These are phyloP conservation scores for Camillea tinctor DNA, from an alignment of 2,329 filamentous ascomycete genomes.

Conservation along the genomic window DNA sequence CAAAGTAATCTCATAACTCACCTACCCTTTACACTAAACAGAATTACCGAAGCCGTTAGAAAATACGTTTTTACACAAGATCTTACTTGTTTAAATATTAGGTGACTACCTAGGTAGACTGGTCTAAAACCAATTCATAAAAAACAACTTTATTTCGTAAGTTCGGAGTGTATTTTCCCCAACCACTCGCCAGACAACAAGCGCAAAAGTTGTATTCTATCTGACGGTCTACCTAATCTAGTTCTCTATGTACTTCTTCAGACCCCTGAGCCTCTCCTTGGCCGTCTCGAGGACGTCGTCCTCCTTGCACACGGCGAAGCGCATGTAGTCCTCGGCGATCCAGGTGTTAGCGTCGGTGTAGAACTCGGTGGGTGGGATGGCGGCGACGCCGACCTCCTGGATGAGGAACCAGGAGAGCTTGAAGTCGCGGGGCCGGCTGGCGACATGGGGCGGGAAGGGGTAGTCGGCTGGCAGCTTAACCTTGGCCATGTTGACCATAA, in stretches of 20 bases:
- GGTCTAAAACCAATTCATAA: too few species aligned
- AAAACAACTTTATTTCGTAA: too few species aligned
- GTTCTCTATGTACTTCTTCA: constrained; percentile 67
- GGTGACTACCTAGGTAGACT: too few species aligned
- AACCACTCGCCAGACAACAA: neutral
- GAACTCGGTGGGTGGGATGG: constrained; percentile 95
- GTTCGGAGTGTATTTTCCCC: too few species aligned
- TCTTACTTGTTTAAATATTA: too few species aligned
- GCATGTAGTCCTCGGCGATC: constrained; percentile 87
- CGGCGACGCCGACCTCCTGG: constrained; percentile 91
- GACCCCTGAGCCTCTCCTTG: constrained; percentile 69
- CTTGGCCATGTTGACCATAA: constrained; percentile 88
- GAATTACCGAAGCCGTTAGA: too few species aligned
- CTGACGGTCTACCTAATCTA: too few species aligned
- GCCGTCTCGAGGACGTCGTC: constrained; percentile 79
- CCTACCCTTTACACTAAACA: too few species aligned
- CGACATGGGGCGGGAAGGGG: constrained; percentile 85
- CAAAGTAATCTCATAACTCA: too few species aligned
- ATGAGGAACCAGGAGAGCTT: constrained; percentile 96
- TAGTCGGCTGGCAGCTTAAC: constrained; percentile 83
- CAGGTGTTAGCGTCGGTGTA: constrained; percentile 83
- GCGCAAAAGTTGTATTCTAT: neutral
- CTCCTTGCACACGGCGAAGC: constrained; percentile 95
- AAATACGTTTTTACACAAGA: too few species aligned
- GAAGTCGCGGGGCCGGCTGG: constrained; percentile 84